Evolutionary conservation across 805 yeast species (phyloP).

Genomic region (Saturnispora zaruensis): DNA sequence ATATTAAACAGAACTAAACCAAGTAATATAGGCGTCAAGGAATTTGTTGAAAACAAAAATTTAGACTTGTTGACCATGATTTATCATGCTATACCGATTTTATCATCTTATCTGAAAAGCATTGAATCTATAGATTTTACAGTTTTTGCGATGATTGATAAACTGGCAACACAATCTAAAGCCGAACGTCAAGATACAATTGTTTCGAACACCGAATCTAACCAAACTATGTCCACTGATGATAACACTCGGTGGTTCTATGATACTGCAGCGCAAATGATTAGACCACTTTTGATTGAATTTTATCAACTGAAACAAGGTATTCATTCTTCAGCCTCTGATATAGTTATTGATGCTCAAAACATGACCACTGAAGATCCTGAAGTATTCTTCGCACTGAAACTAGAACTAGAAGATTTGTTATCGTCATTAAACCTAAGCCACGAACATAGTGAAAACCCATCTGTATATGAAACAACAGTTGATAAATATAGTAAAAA

Average conservation of each 20-base stretch:
- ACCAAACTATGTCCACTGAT: neutral
- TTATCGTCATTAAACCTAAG: conserved; percentile 25
- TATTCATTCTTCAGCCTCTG: conserved; percentile 51
- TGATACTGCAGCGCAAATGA: conserved; percentile 26
- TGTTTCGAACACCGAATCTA: conserved; percentile 1
- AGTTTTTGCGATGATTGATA: conserved; percentile 33
- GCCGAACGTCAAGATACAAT: conserved; percentile 16
- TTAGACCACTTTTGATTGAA: conserved; percentile 49
- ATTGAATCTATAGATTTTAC: conserved; percentile 57
- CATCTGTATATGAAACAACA: conserved; percentile 19
- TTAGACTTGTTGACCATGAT: conserved; percentile 44
- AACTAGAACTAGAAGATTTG: conserved; percentile 44
- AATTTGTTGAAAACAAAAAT: conserved; percentile 35
- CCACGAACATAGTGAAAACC: conserved; percentile 23
- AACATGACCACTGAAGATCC: conserved; percentile 65
- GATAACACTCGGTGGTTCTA: conserved; percentile 21
- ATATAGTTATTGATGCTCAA: conserved; percentile 60
- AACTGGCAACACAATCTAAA: conserved; percentile 16
- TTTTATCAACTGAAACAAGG: conserved; percentile 69
- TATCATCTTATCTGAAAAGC: conserved; percentile 41
- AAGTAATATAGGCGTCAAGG: conserved; percentile 14
- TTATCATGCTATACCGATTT: conserved; percentile 43
- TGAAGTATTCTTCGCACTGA: conserved; percentile 43
- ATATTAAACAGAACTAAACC: conserved; percentile 34
- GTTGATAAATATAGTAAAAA: conserved; percentile 41